Evolutionary conservation across 257 asterid genomes (phyloP), one percentile per base, ranked within the genome.

Genomic region (Petunia secreta): DNA sequence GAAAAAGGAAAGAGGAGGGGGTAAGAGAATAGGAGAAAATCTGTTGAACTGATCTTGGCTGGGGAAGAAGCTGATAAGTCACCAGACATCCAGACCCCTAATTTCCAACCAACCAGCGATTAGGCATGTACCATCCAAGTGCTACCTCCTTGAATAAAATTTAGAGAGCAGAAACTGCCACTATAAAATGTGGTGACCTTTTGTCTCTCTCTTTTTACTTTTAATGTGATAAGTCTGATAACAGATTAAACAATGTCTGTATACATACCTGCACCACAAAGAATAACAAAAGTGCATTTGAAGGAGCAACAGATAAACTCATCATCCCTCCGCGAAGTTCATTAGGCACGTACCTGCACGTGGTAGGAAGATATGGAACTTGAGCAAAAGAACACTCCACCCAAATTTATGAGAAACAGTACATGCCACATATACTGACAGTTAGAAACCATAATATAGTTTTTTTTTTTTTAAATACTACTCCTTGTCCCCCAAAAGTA

Each of bases 281-380:
- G 74, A 91, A 82, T 82, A 92, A 80, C 65, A 90, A 13, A 10
- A 89, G 86, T 58, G 91, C 91, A 87, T 87, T 85, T 74, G 94
- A 93, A 75, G 94, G 98, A 75, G 88, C 84, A 76, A 88, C 89
- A 77, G 97, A 92, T 4, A 93, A 67, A 85, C 95, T 88, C 86
- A 91, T 89, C 88, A 93, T 91, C 81, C 97, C 99, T 62, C 98
- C 98, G 52, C 99, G 97, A 75, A 93, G 82, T 86, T 91, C 99
- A 85, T 92, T 91, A 37, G 97, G 98, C 83, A 95, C 95, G 79
- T 89, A 92, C 94, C 98, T 95, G 83, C 77, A 77, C 13, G 14
- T 3, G 1, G 6, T 54, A 54, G 59, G 59, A 54, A 13, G 59
- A 54, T 11, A 54, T 3, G 25, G 4, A 54, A 54, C 25, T 52